Conservation (phyloP, 2,329 filamentous ascomycete species). For the Plenodomus tracheiphilus region DNA sequence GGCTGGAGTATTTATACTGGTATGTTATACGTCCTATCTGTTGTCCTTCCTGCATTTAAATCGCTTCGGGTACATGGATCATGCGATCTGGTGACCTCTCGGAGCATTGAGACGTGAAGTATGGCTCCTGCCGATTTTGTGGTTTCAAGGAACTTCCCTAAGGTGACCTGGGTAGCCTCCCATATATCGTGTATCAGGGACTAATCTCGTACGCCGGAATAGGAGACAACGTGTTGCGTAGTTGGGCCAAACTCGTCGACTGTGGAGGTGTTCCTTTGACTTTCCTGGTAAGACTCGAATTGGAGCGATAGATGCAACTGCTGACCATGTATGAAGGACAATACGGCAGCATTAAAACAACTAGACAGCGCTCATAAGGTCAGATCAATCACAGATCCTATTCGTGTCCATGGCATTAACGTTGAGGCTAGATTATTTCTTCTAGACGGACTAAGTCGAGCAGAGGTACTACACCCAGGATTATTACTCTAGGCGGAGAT, state of each 20-base stretch:
- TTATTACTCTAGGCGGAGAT: constrained; percentile 59
- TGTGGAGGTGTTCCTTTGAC: constrained; percentile 59
- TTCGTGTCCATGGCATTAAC: not conserved
- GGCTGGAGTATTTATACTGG: constrained; percentile 57
- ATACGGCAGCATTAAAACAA: constrained; percentile 59
- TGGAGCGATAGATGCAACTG: not conserved
- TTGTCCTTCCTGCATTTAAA: not conserved
- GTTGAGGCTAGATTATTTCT: constrained; percentile 47
- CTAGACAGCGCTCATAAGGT: constrained; percentile 57
- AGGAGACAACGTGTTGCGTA: constrained; percentile 49
- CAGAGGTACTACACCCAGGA: constrained; percentile 52
- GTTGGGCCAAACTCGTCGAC: constrained; percentile 58
- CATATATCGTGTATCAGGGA: too few species aligned
- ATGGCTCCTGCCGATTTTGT: too few species aligned
- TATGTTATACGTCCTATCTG: constrained; percentile 10
- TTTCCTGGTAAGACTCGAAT: constrained; percentile 43
- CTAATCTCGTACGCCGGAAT: not conserved
- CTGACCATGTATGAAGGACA: constrained; percentile 46
- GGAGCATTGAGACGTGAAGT: too few species aligned
- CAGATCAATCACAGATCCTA: constrained; percentile 4
- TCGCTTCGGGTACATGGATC: not conserved
- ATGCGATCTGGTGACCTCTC: too few species aligned
- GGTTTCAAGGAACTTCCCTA: too few species aligned
- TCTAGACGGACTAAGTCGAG: constrained; percentile 51
- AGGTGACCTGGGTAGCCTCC: too few species aligned